Evolutionary conservation across 108 stramenopile genomes (phyloP).

Genomic region (Nitzschia sp.): DNA sequence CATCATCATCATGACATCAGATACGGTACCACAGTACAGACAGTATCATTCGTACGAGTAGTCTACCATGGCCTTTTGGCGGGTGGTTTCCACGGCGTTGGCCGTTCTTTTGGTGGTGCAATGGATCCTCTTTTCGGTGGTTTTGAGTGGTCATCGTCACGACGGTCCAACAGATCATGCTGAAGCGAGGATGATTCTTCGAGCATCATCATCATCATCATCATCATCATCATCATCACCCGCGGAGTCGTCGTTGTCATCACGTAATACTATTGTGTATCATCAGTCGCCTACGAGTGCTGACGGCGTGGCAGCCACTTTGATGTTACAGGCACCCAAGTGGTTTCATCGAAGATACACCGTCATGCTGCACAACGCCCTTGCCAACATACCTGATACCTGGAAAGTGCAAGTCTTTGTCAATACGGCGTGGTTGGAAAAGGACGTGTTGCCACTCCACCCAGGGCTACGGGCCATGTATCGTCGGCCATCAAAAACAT

Average conservation of each 20-base stretch:
- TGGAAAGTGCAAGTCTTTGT: slow-evolving; percentile 56
- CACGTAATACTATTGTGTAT: background rate
- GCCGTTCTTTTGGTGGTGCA: background rate
- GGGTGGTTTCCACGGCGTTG: background rate
- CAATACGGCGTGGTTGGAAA: slow-evolving; percentile 36
- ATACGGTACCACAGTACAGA: no score
- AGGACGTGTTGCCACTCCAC: slow-evolving; percentile 44
- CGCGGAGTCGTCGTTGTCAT: no score
- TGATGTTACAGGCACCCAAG: slow-evolving; percentile 49
- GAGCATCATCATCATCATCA: no score
- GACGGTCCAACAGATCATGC: no score
- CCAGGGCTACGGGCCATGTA: slow-evolving; percentile 13
- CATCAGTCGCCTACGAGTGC: background rate
- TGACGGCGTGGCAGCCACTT: slow-evolving; percentile 47
- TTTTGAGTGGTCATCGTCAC: no score
- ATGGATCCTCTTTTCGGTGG: slow-evolving; percentile 12
- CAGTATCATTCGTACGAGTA: background rate
- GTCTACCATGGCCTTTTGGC: background rate
- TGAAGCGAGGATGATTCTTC: background rate
- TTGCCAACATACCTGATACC: slow-evolving; percentile 33
- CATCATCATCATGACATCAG: background rate
- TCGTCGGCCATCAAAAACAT: background rate
- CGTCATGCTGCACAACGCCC: slow-evolving; percentile 48
- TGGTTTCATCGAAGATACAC: slow-evolving; percentile 68
- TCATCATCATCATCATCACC: no score